These are phyloP conservation scores for Hirsutella thompsonii DNA, from an alignment of 2,329 filamentous ascomycete genomes.

Conservation along the genomic window DNA sequence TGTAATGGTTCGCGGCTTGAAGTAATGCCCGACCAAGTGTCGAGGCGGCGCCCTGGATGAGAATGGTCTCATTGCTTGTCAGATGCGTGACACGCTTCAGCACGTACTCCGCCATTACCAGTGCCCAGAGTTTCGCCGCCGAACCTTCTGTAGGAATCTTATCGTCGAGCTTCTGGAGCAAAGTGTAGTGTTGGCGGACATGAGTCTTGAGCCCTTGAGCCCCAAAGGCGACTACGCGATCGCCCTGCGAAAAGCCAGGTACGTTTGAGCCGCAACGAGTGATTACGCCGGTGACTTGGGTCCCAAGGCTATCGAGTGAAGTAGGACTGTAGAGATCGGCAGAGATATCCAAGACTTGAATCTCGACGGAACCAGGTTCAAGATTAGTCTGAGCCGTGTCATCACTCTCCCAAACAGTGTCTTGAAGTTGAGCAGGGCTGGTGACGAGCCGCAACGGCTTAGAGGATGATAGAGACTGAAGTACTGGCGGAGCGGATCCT, in stretches of 20 bases:
- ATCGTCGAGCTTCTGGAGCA: background rate
- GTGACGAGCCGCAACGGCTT: background rate
- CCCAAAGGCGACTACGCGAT: conserved; percentile 8
- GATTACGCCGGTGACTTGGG: background rate
- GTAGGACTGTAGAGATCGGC: background rate
- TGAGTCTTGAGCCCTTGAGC: background rate
- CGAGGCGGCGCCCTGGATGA: background rate
- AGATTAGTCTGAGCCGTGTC: background rate
- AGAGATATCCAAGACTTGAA: background rate
- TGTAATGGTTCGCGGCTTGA: background rate
- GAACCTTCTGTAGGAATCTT: background rate
- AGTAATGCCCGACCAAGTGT: background rate
- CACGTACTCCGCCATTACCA: background rate
- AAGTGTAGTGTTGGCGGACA: background rate
- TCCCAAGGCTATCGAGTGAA: conserved; percentile 13
- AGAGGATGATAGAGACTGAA: background rate
- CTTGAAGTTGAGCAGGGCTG: background rate
- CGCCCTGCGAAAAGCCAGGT: background rate
- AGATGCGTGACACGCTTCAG: background rate
- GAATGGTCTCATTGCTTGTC: background rate
- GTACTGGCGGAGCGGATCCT: background rate
- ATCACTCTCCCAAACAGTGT: background rate
- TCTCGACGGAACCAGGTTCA: background rate
- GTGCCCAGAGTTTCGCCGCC: background rate
- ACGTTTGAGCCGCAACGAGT: background rate